Evolutionary conservation across 768 basidiomycete species (phyloP), one percentile per base, ranked within the genome.

Genomic region (Hygrocybe punicea): DNA sequence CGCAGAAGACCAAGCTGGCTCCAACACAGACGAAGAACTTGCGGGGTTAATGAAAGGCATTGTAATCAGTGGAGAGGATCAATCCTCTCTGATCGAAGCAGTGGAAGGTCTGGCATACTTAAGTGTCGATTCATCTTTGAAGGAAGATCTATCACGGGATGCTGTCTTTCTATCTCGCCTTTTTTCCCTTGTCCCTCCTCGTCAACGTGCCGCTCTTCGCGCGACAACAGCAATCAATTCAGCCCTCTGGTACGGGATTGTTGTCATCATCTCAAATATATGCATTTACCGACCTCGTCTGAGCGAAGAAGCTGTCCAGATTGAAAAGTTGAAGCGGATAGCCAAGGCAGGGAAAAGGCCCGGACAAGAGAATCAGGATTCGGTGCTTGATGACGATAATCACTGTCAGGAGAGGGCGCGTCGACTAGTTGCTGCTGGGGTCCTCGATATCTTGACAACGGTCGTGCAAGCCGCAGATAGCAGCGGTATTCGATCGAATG

Each of bases 51-150:
- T 93, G 78, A 84, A 82, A 61, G 74, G 75, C 11, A 71, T 89
- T 51, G 74, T 87, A 25, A 62, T 80, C 49, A 70, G 74, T 34
- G 69, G 66, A 37, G 70, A 68, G 8, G 72, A 80, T 44, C 62
- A 69, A 6, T 63, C 78, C 19, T 78, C 82, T 11, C 62, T 83
- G 14, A 71, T 77, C 7, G 86, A 93, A 59, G 85, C 85, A 4
- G 77, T 94, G 13, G 94, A 97, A 73, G 92, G 87, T 0, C 74
- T 97, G 50, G 90, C 89, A n/a, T 89, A 94, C 70, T 81, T 93
- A 56, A 90, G 84, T 57, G 73, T 80, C 48, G 79, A 84, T 61
- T 77, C 89, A 1, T 58, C 68, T 2, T 77, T 88, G 57, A 89
- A 91, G 66, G 84, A 89, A 57, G 66, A 62, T 23, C 70, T 94